Evolutionary conservation across 371 early-diverging fungal genomes (phyloP), one percentile per base, ranked within the genome.

Genomic region (Actinomucor elegans): DNA sequence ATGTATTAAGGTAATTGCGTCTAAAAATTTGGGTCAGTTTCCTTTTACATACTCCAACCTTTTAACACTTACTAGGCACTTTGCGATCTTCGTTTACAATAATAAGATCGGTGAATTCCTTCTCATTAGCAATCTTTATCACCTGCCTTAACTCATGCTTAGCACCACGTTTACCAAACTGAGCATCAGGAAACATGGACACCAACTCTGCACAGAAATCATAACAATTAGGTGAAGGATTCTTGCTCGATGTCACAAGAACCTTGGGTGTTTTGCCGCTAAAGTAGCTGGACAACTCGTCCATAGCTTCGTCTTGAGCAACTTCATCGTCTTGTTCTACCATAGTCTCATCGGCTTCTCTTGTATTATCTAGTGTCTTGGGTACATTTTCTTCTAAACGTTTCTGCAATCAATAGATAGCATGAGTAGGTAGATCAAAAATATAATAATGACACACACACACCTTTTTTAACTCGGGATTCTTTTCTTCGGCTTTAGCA

Each of bases 211-310:
- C 83, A 31, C 90, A 92, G 73, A 99, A 95, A 40, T 88, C 85
- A 54, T 93, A 90, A 35, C 64, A 49, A 27, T 54, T 49, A 74
- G 63, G 37, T 29, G 80, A 75, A 14, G 88, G 77, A 14, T 77
- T 77, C 51, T 87, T 86, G 60, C 85, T 90, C 5, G 99, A 95
- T 7, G 99, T 99, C 6, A 99, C 82, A n/a, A 97, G 71, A 26
- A 99, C 85, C 75, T 98, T 98, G 28, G 99, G 97, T 29, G 86
- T 65, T 48, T 85, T 66, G 23, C 94, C 96, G 41, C 75, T 81
- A 64, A 96, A 99, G 70, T 95, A 98, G 48, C 76, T 63, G 1
- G 95, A 84, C 71, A 96, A 92, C 69, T 99, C 99, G 63, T 99
- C 98, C 38, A 83, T 80, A 14, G 87, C 92, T 65, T 96, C 94